Conservation (phyloP, 2,329 filamentous ascomycete genomes). For the Penicillium concentricum region DNA sequence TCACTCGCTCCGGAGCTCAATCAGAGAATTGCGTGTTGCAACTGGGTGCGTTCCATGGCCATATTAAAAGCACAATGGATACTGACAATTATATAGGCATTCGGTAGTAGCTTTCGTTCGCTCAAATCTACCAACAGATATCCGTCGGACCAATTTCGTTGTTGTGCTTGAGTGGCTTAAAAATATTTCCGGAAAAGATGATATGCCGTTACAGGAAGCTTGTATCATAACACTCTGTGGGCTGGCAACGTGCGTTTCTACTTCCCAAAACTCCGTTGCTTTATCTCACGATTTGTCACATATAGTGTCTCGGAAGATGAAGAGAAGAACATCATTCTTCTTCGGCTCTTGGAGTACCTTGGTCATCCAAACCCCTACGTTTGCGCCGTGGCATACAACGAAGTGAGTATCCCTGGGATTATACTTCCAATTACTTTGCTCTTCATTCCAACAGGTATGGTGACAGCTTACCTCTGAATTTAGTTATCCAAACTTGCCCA, state of each 20-base stretch:
- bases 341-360: constrained; percentile 81
- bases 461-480: neutral
- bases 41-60: constrained; percentile 56
- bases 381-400: constrained; percentile 77
- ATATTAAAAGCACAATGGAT: neutral
- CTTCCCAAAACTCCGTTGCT: neutral
- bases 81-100: constrained; percentile 46
- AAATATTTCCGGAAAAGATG: constrained; percentile 67
- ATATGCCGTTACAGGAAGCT: constrained; percentile 72
- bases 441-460: neutral
- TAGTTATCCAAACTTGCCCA: constrained; percentile 71
- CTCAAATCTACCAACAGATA: constrained; percentile 45
- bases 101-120: constrained; percentile 66
- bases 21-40: constrained; percentile 79
- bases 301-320: constrained; percentile 68
- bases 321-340: constrained; percentile 80
- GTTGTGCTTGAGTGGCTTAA: constrained; percentile 70
- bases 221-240: constrained; percentile 84
- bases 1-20: constrained; percentile 75
- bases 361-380: constrained; percentile 79
- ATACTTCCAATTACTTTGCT: neutral
- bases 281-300: neutral
- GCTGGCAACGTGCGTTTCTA: constrained; percentile 61
- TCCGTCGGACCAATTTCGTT: constrained; percentile 64
- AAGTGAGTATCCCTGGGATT: constrained; percentile 50